A percentile compares a stretch with the other conserved stretches of the same genome.
These are phyloP conservation scores for Metarhizium humberi DNA, from an alignment of 2,329 filamentous ascomycete species.

Conservation along the genomic window DNA sequence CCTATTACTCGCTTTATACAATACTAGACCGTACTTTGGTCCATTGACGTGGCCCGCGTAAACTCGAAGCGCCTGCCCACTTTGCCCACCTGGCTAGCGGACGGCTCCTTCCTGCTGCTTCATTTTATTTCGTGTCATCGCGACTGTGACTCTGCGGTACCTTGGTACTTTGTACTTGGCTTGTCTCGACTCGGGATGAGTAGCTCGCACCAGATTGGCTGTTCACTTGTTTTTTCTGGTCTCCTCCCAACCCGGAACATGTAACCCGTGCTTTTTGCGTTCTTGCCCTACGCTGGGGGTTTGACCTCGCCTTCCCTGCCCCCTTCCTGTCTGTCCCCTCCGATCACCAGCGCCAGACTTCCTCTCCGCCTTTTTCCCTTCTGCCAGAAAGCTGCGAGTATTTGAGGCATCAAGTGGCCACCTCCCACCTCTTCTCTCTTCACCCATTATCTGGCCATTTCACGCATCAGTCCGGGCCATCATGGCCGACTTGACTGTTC, in stretches of 20 bases:
- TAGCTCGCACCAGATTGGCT: neutral
- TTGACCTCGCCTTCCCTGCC: neutral
- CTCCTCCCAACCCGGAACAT: neutral
- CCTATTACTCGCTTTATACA: too few species aligned
- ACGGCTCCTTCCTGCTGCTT: neutral
- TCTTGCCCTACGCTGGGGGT: neutral
- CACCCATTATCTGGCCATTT: constrained; percentile 8
- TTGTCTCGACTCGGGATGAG: neutral
- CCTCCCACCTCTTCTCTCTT: neutral
- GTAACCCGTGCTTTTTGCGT: neutral
- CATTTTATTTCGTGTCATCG: neutral
- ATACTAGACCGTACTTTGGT: neutral
- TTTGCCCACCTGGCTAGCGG: neutral
- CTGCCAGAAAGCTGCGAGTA: constrained; percentile 2
- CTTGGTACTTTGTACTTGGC: neutral
- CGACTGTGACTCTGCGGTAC: neutral
- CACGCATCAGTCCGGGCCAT: constrained; percentile 2
- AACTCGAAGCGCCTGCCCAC: neutral
- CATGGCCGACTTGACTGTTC: constrained; percentile 7
- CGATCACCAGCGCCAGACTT: neutral
- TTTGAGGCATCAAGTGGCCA: constrained; percentile 8
- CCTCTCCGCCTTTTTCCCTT: neutral
- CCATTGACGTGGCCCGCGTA: neutral
- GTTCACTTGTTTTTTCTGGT: neutral
- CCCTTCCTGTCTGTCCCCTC: neutral